A percentile compares a stretch with the other conserved stretches of the same genome.
Evolutionary conservation across 148 eudicot species (phyloP).

Genomic region (Persicaria maculosa): DNA sequence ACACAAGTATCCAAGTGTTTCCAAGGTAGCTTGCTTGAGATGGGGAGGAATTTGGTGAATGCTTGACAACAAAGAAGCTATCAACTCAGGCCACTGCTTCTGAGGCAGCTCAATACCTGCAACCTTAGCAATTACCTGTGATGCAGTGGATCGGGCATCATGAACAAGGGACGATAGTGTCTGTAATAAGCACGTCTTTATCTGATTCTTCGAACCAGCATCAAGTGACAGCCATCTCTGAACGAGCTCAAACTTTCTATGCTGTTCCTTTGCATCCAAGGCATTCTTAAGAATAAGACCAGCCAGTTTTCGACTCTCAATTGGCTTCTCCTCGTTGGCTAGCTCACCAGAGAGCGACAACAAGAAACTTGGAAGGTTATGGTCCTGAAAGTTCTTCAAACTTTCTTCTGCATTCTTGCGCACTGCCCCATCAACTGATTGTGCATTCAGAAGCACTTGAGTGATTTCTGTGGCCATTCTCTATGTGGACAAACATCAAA

Average conservation of each 20-base stretch:
- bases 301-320: constrained; percentile 76
- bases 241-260: constrained; percentile 78
- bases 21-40: constrained; percentile 89
- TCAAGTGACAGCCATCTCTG: constrained; percentile 87
- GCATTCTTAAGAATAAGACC: constrained; percentile 92
- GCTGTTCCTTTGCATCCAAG: constrained; percentile 95
- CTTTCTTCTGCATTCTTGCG: constrained; percentile 87
- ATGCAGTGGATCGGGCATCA: constrained; percentile 92
- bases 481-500: constrained; percentile 17
- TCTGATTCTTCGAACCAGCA: constrained; percentile 63
- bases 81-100: constrained; percentile 92
- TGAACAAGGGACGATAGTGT: constrained; percentile 65
- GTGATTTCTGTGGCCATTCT: constrained; percentile 81
- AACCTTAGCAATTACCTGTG: constrained; percentile 93
- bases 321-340: constrained; percentile 76
- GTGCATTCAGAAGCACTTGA: constrained; percentile 84
- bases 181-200: constrained; percentile 74
- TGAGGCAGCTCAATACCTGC: constrained; percentile 95
- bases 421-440: constrained; percentile 69
- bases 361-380: constrained; percentile 69
- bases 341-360: constrained; percentile 84
- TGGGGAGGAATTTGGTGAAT: constrained; percentile 82
- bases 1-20: constrained; percentile 87
- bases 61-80: constrained; percentile 58
- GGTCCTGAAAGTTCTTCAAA: constrained; percentile 79